Evolutionary conservation across 441 rosid genomes (phyloP).

Genomic region (Arabidopsis hybrid): DNA sequence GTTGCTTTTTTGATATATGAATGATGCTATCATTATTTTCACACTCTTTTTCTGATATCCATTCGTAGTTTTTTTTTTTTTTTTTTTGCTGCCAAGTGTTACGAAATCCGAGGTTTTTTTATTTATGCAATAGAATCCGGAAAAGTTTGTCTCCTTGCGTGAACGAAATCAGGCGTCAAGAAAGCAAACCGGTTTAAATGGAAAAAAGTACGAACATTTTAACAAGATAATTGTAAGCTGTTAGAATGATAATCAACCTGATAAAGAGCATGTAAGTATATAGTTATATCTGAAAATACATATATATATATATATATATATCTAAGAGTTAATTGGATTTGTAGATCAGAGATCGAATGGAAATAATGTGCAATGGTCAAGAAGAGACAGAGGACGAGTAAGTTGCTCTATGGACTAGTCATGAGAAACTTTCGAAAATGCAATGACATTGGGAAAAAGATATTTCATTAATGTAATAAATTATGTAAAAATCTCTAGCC

Average conservation of each 20-base stretch:
- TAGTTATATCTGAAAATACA: background rate
- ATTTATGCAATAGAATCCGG: conserved; percentile 37
- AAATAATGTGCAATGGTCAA: background rate
- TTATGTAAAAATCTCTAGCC: background rate
- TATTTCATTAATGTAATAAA: background rate
- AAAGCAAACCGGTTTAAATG: conserved; percentile 30
- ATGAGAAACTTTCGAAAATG: background rate
- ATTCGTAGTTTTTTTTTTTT: background rate
- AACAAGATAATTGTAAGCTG: background rate
- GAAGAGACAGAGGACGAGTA: background rate
- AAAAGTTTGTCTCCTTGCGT: conserved; percentile 42
- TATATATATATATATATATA: background rate
- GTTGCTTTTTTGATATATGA: background rate
- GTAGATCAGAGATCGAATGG: background rate
- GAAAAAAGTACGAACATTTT: background rate
- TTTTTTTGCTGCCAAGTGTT: conserved; percentile 23
- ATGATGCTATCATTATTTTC: conserved; percentile 11
- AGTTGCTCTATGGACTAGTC: background rate
- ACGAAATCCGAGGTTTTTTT: conserved; percentile 32
- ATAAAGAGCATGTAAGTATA: background rate
- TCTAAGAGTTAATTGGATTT: background rate
- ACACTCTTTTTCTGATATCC: conserved; percentile 31
- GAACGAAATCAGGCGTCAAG: conserved; percentile 26
- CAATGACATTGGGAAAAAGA: background rate
- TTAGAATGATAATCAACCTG: background rate